Base-by-base conservation (phyloP, 495 filamentous ascomycete genomes). In the Recurvomyces mirabilis region DNA sequence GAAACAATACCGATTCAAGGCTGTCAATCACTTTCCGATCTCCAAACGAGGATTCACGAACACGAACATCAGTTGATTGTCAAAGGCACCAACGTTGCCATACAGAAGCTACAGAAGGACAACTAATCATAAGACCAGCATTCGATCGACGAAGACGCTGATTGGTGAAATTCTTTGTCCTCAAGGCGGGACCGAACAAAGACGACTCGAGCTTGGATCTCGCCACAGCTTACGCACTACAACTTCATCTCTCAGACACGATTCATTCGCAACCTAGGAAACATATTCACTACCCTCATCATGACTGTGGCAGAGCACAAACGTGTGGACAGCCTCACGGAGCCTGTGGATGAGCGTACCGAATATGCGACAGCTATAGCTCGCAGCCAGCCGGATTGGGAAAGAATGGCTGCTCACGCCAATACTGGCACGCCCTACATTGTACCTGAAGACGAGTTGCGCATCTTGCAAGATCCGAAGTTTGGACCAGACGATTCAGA, bases 1-100 rank as follows among this genome's bases (percentile, higher is more conserved):
- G 61, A 68, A 50, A 81, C 87, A 67, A 76, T 94, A 35, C 70
- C 74, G 41, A 79, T 87, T 51, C 55, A 60, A 41, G 54, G 52
- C 2, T 54, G 51, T 29, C 12, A 21, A 35, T 29, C 2, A 28
- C 20, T 51, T 14, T 45, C 51, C n/a, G 53, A 55, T 13, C 41
- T 65, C 33, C 53, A 63, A 40, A 37, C 46, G 40, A 55, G 58
- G 51, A 54, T 66, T 14, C 62, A 65, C 49, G 35, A 41, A 22
- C 44, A 54, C 5, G 63, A 66, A 49, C 57, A 38, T 36, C 9
- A 9, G 18, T 19, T 38, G 31, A 50, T 43, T 25, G 47, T 43
- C 25, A 31, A 44, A 15, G 47, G 39, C 13, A 36, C 39, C n/a
- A 50, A 32, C 33, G 38, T 36, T 29, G 39, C 24, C 30, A 35